Evolutionary conservation across 176 grass and related monocot species (phyloP), one percentile per base, ranked within the genome.

Genomic region (Rhynchospora breviuscula): DNA sequence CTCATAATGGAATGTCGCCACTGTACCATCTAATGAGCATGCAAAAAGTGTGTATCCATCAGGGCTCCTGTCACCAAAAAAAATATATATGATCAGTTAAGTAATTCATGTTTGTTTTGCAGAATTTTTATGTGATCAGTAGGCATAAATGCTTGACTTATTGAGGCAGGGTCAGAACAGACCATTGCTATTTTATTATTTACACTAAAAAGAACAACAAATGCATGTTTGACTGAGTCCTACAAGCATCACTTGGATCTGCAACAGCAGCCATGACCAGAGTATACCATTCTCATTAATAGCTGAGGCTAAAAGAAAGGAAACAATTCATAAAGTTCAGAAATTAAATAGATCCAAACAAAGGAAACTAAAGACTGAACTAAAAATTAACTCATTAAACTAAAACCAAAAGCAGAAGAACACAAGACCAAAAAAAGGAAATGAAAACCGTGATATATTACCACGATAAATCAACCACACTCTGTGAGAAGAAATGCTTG

Each of bases 391-490:
- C 40, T 47, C 17, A 46, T n/a, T 8, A 70, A 46, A 71, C 17
- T 46, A 54, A 56, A 56, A 40, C 35, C 23, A 73, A 73, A 73
- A 73, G 22, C n/a, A 17, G 45, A 49, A 73, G 9, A 73, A 49
- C 8, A 49, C 69, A 73, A 11, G 54, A 25, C 45, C 40, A 77
- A 5, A 52, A 52, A 77, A 77, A 56, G 22, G 49, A 77, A 23
- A 76, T 77, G 12, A 76, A 31, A 2, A 49, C 49, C 10, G 7
- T 52, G 49, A 29, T 54, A 31, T 31, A 80, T 84, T 90, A 99
- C 96, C 96, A 99, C 85, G 96, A 91, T 89, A 99, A 90, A 92
- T 99, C 96, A 81, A 99, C 96, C 66, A 99, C 96, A 7, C 93
- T 99, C 87, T 99, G 96, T 29, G 91, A 85, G 80, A 99, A 99